A percentile compares a stretch with the other conserved stretches of the same genome.
Conservation (phyloP, 2,329 filamentous ascomycete species). For the Diaporthe humulicola region DNA sequence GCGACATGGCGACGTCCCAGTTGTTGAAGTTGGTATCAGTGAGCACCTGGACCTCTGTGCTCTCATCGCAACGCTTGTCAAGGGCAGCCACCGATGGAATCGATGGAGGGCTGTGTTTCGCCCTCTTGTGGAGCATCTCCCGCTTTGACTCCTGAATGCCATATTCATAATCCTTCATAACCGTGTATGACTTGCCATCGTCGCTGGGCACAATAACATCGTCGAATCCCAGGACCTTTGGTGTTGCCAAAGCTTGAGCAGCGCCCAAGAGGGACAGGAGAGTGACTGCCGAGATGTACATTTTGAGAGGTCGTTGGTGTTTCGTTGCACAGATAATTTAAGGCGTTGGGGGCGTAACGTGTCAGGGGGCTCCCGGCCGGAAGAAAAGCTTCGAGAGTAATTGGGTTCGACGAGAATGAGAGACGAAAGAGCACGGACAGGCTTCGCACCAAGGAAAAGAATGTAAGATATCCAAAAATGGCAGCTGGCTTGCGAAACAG, state of each 20-base stretch:
- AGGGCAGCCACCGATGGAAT: not conserved
- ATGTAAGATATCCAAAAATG: conserved; percentile 15
- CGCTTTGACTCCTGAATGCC: conserved; percentile 39
- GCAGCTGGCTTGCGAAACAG: not conserved
- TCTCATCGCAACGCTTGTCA: conserved; percentile 41
- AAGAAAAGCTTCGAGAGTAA: conserved; percentile 17
- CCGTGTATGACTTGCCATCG: conserved; percentile 41
- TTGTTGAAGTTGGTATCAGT: conserved; percentile 50
- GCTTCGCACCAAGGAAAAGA: not conserved
- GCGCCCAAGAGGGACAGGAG: conserved; percentile 32
- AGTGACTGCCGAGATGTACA: conserved; percentile 13
- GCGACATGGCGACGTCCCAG: conserved; percentile 55
- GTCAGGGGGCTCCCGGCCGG: conserved; percentile 29
- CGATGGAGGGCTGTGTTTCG: conserved; percentile 19
- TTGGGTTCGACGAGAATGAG: conserved; percentile 13
- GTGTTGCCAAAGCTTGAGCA: conserved; percentile 27
- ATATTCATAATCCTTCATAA: conserved; percentile 47
- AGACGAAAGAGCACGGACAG: not conserved
- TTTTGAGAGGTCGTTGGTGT: not conserved
- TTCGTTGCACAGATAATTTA: not conserved
- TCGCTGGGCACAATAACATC: conserved; percentile 46
- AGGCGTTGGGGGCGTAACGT: not conserved
- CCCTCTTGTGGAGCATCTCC: conserved; percentile 27
- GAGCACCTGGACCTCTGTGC: conserved; percentile 45
- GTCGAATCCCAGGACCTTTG: conserved; percentile 37